A percentile compares a stretch with the other conserved stretches of the same genome.
Evolutionary conservation across 2,329 filamentous ascomycete genomes (phyloP).

Genomic region (Zopfia rhizophila): DNA sequence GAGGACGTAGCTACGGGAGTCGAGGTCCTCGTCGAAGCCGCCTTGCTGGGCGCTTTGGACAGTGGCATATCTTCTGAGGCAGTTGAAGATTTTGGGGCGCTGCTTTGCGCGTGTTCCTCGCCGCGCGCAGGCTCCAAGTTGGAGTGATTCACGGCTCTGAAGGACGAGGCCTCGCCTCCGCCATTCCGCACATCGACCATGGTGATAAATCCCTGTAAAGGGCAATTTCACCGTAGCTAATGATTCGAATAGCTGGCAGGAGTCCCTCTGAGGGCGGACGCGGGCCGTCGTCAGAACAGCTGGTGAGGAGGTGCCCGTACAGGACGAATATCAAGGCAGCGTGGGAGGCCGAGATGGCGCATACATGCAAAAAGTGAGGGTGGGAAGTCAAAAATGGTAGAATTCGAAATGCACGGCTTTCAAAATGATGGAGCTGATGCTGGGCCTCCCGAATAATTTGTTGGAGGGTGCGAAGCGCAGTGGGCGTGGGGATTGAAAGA

Average conservation of each 20-base stretch:
- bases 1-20: conserved; percentile 40
- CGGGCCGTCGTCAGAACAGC: conserved; percentile 39
- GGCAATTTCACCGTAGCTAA: conserved; percentile 29
- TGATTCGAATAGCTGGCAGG: conserved; percentile 31
- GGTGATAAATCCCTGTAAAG: conserved; percentile 34
- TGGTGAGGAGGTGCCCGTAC: conserved; percentile 38
- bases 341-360: conserved; percentile 47
- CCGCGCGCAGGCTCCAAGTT: conserved; percentile 40
- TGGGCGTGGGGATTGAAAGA: conserved; percentile 15
- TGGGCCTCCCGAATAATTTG: conserved; percentile 20
- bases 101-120: conserved; percentile 41
- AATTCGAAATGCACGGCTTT: conserved; percentile 16
- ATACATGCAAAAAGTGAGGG: conserved; percentile 41
- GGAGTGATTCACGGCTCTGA: conserved; percentile 42
- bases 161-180: conserved; percentile 46
- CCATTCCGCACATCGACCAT: conserved; percentile 51
- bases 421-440: conserved; percentile 31
- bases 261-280: conserved; percentile 30
- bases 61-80: conserved; percentile 39
- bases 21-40: conserved; percentile 48
- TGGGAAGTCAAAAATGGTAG: conserved; percentile 26
- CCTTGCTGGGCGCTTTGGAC: conserved; percentile 45
- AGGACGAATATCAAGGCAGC: conserved; percentile 49
- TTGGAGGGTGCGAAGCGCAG: conserved; percentile 18
- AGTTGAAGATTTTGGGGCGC: conserved; percentile 22